These are phyloP conservation scores for Isabelozyma heimii DNA, from an alignment of 805 yeast species.

Conservation along the genomic window DNA sequence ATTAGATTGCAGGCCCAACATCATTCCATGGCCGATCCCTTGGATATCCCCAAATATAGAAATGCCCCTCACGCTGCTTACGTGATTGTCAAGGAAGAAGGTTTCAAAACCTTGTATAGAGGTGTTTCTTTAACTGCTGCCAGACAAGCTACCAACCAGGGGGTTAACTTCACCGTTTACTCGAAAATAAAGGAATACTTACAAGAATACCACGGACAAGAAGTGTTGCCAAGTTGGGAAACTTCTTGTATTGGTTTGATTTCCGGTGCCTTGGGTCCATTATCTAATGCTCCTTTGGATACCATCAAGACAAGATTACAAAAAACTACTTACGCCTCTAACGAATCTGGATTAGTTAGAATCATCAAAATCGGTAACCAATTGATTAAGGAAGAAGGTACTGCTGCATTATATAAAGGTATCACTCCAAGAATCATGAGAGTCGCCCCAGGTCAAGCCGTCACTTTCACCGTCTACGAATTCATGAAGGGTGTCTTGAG, in stretches of 20 bases:
- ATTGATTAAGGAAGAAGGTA: slow-evolving; percentile 84
- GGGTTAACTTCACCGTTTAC: slow-evolving; percentile 95
- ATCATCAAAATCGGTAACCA: slow-evolving; percentile 78
- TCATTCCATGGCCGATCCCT: slow-evolving; percentile 83
- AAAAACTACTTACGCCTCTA: slow-evolving; percentile 71
- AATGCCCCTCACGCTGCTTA: slow-evolving; percentile 90
- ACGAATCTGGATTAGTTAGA: slow-evolving; percentile 70
- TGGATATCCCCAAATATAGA: slow-evolving; percentile 78
- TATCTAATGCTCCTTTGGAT: slow-evolving; percentile 95
- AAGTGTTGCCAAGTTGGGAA: slow-evolving; percentile 84
- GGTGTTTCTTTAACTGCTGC: slow-evolving; percentile 97
- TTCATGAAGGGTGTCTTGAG: slow-evolving; percentile 65
- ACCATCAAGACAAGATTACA: slow-evolving; percentile 97
- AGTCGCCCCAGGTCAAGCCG: slow-evolving; percentile 99
- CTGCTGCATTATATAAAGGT: slow-evolving; percentile 53
- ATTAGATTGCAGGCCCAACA: slow-evolving; percentile 95
- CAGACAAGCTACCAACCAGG: slow-evolving; percentile 97
- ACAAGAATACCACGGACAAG: slow-evolving; percentile 56
- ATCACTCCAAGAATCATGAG: slow-evolving; percentile 98
- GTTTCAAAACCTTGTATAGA: slow-evolving; percentile 81
- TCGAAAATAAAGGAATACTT: slow-evolving; percentile 75
- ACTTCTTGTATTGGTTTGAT: slow-evolving; percentile 87
- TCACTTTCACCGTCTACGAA: slow-evolving; percentile 95
- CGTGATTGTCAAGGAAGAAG: slow-evolving; percentile 86
- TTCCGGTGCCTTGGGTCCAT: slow-evolving; percentile 97